phyloP scores from a whole-genome alignment of 129 eudicot genomes.

The Cynara cardunculus region DNA sequence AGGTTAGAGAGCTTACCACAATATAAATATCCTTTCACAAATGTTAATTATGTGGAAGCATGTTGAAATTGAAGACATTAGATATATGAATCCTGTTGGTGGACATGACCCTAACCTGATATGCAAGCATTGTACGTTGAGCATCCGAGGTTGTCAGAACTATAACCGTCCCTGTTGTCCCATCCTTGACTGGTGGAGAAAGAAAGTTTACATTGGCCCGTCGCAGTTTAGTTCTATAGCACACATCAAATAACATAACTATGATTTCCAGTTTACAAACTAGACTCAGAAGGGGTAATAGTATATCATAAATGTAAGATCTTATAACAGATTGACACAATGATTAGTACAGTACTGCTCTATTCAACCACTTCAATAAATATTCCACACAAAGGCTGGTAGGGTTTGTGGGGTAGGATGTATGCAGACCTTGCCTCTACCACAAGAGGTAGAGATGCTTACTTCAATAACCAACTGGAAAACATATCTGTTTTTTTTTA shows the following conservation, averaged over 20 bases:
- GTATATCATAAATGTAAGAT: neutral
- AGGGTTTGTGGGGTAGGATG: too few species aligned
- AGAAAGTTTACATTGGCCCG: conserved; percentile 94
- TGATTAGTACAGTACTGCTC: too few species aligned
- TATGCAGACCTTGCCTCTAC: neutral
- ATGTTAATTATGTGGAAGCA: neutral
- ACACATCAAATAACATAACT: neutral
- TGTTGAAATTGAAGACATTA: neutral
- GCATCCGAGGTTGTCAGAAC: conserved; percentile 97
- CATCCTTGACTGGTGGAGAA: conserved; percentile 87
- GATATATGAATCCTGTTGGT: neutral
- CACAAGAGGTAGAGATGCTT: neutral
- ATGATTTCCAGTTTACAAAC: neutral
- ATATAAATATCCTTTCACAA: neutral
- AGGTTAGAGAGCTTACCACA: too few species aligned
- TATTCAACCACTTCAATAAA: too few species aligned
- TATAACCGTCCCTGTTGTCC: conserved; percentile 98
- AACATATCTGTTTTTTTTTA: neutral
- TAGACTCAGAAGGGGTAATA: neutral
- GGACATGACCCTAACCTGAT: conserved; percentile 53
- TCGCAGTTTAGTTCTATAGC: conserved; percentile 58
- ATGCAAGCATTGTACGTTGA: conserved; percentile 98
- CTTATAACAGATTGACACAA: neutral
- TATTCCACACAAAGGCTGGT: neutral
- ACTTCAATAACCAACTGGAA: neutral